These are phyloP conservation scores for Theileria orientalis DNA, from an alignment of 169 alveolate genomes.

Conservation along the genomic window DNA sequence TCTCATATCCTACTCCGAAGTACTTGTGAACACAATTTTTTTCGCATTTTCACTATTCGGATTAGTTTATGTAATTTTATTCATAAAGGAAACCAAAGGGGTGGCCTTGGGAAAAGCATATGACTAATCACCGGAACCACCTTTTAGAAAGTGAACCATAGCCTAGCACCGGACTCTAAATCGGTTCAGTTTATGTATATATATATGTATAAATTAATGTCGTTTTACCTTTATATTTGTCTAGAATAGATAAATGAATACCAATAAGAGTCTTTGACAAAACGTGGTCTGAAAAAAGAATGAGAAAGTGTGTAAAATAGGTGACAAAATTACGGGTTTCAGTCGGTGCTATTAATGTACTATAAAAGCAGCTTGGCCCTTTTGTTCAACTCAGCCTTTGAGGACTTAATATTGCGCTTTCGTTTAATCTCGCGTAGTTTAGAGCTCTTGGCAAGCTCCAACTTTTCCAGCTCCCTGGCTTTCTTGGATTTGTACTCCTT, in stretches of 20 bases:
- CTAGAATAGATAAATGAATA: too few relatives aligned
- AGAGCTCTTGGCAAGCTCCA: constrained; percentile 17
- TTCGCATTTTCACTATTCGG: constrained; percentile 68
- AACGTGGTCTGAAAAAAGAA: too few relatives aligned
- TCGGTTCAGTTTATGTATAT: not conserved
- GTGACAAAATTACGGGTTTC: too few relatives aligned
- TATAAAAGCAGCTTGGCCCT: constrained; percentile 39
- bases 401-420: constrained; percentile 16
- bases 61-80: constrained; percentile 59
- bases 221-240: too few relatives aligned
- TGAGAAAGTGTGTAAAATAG: too few relatives aligned
- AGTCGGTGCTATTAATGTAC: too few relatives aligned
- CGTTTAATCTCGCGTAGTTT: constrained; percentile 28
- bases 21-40: constrained; percentile 66
- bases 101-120: constrained; percentile 68
- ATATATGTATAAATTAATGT: too few relatives aligned
- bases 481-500: constrained; percentile 35
- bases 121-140: constrained; percentile 1
- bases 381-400: constrained; percentile 37
- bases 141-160: not conserved
- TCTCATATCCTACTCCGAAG: too few relatives aligned
- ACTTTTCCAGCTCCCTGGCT: constrained; percentile 20
- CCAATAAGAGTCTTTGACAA: too few relatives aligned
- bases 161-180: not conserved
- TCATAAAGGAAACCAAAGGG: constrained; percentile 82